Evolutionary conservation across 2,329 filamentous ascomycete genomes (phyloP).

Genomic region (Trichoderma sp.): DNA sequence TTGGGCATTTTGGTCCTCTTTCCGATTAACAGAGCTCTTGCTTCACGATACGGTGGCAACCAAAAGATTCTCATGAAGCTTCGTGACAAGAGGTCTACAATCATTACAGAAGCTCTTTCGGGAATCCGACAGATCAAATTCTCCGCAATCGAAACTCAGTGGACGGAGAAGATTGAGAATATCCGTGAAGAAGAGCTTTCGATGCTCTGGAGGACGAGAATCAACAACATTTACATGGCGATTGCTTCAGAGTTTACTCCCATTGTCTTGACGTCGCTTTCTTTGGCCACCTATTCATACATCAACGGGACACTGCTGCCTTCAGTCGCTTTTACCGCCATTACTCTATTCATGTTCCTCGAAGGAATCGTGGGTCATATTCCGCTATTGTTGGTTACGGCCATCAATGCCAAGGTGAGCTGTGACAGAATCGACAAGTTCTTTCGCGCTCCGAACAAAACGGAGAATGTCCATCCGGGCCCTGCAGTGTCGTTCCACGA

Average conservation of each 20-base stretch:
- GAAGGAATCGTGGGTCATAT: slow-evolving; percentile 6
- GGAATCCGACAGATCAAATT: slow-evolving; percentile 24
- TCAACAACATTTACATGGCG: slow-evolving; percentile 13
- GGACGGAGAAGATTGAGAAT: slow-evolving; percentile 15
- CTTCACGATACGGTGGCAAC: neutral
- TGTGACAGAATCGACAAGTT: slow-evolving; percentile 14
- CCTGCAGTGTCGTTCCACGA: neutral
- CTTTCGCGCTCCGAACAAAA: slow-evolving; percentile 4
- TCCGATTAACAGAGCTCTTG: slow-evolving; percentile 1
- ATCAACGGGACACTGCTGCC: slow-evolving; percentile 15
- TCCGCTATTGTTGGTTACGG: neutral
- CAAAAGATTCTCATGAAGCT: neutral
- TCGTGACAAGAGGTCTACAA: slow-evolving; percentile 3
- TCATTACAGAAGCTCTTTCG: neutral
- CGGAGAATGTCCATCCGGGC: neutral
- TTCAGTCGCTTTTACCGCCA: slow-evolving; percentile 20
- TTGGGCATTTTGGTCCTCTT: neutral
- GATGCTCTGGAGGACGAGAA: slow-evolving; percentile 1
- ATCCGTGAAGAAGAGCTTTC: slow-evolving; percentile 12
- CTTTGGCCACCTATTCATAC: slow-evolving; percentile 10
- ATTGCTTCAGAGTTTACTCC: slow-evolving; percentile 15
- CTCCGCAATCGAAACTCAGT: slow-evolving; percentile 18
- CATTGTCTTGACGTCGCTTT: slow-evolving; percentile 1
- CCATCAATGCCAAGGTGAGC: slow-evolving; percentile 17
- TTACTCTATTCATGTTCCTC: slow-evolving; percentile 18